phyloP scores from a whole-genome alignment of 2,329 filamentous ascomycete genomes.

The Cryphonectria japonica region DNA sequence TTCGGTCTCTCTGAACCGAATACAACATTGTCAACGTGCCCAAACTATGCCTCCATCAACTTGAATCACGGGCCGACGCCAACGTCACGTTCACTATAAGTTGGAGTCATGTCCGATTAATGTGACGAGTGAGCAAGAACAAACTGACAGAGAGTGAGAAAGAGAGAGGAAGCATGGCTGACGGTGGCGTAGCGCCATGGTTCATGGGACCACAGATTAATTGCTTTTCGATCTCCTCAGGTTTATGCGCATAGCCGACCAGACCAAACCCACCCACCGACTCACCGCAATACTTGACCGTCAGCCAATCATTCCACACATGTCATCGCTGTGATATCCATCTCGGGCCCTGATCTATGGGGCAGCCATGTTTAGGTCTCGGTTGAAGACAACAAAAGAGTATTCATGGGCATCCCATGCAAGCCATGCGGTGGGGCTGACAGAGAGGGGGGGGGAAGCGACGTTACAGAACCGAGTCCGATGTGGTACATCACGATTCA shows the following conservation, averaged over 20 bases:
- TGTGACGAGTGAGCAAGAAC: background rate
- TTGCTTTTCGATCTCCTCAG: background rate
- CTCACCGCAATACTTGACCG: background rate
- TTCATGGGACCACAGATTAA: background rate
- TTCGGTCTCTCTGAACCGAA: background rate
- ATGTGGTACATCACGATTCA: background rate
- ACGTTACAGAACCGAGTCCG: background rate
- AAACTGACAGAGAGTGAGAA: background rate
- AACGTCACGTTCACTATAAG: background rate
- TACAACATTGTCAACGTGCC: background rate
- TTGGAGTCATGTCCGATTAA: background rate
- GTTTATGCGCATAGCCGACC: constrained; percentile 11
- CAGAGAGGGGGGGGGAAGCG: background rate
- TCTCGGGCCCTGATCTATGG: background rate
- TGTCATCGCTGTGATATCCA: background rate
- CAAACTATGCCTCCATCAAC: background rate
- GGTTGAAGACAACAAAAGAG: background rate
- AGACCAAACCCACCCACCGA: background rate
- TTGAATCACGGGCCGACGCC: background rate
- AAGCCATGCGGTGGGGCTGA: background rate
- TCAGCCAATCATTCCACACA: background rate
- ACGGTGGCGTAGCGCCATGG: constrained; percentile 1
- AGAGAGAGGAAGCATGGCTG: background rate
- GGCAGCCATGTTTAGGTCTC: background rate
- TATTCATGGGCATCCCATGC: background rate